Base-by-base conservation (phyloP, 2,329 filamentous ascomycete genomes). In the Aureobasidium sp. region DNA sequence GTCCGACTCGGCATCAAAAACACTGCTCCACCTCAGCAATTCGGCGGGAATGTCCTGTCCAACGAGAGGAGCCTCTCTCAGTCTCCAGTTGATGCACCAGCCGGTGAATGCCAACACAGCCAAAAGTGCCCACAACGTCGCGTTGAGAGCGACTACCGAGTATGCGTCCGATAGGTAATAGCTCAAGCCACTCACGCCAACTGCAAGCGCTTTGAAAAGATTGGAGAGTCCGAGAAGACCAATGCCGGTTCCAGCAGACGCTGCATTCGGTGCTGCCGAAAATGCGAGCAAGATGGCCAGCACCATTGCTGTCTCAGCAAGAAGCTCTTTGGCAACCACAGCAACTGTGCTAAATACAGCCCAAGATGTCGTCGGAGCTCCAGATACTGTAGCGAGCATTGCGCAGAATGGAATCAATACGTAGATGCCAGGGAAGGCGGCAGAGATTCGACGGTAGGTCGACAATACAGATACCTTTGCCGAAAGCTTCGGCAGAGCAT, bases 181-280 rank as follows among this genome's bases (percentile, higher is more conserved):
- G 66, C 73, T 77, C 12, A 76, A 73, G 5, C 77, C 77, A 27
- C 72, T 75, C 22, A 78, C 74, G 1, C 76, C 76, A 1, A 79
- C 77, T 7, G 77, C 78, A 29, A 80, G 73, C 14, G 76, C 77
- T 61, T 76, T 77, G 70, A 79, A 79, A 6, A 79, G 70, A 60
- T 72, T 76, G 22, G 77, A 75, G 5, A 78, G 70, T 62, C 78
- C 78, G 68, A 79, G 74, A 67, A 80, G 72, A n/a, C 78, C 78
- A 49, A 79, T 74, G 6, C 79, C 74, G 20, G 77, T 78, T 42
- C 78, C 78, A 6, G 78, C 75, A 0, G 76, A 78, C 56, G 74
- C 76, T 5, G 77, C 76, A 62, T 80, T 78, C 0, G 78, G 78
- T 5, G 77, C 76, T 1, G 77, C 77, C 65, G 78, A 79, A 61